Evolutionary conservation across 2,329 filamentous ascomycete genomes (phyloP).

Genomic region (Colletotrichum orchidophilum): DNA sequence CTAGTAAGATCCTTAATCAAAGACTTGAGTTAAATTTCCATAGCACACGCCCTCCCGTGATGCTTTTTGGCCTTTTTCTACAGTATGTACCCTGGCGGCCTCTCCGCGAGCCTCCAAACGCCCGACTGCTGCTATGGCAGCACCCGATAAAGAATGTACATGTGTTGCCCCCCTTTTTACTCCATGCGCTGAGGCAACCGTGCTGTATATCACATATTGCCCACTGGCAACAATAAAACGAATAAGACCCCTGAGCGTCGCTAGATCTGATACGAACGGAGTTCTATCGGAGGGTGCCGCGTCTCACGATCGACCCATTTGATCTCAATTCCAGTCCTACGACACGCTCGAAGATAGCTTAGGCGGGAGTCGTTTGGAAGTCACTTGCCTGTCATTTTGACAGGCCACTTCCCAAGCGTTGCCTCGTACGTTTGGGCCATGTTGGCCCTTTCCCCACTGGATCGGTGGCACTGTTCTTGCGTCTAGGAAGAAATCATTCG

Average conservation of each 20-base stretch:
- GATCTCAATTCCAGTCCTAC: too few species aligned
- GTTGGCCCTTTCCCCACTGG: background rate
- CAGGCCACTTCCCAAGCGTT: slow-evolving; percentile 25
- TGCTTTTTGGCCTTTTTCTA: slow-evolving; percentile 31
- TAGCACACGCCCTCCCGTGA: slow-evolving; percentile 21
- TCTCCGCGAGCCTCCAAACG: slow-evolving; percentile 18
- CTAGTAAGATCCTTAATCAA: slow-evolving; percentile 73
- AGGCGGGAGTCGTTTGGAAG: slow-evolving; percentile 13
- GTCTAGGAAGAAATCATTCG: background rate
- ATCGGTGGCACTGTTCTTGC: background rate
- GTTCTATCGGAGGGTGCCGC: background rate
- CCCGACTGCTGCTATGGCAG: slow-evolving; percentile 9
- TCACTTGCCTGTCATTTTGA: slow-evolving; percentile 14
- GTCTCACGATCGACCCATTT: background rate
- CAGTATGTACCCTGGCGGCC: slow-evolving; percentile 21
- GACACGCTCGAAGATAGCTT: background rate
- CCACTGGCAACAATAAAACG: background rate
- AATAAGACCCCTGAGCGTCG: slow-evolving; percentile 11
- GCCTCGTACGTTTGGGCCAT: background rate
- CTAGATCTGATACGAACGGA: background rate
- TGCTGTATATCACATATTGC: slow-evolving; percentile 9
- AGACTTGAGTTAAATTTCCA: slow-evolving; percentile 56
- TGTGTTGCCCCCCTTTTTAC: background rate
- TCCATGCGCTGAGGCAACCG: background rate
- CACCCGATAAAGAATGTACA: slow-evolving; percentile 10